A percentile compares a stretch with the other conserved stretches of the same genome.
Evolutionary conservation across 1,284 basidiomycete genomes (phyloP).

Genomic region (Ustilago bromivora): DNA sequence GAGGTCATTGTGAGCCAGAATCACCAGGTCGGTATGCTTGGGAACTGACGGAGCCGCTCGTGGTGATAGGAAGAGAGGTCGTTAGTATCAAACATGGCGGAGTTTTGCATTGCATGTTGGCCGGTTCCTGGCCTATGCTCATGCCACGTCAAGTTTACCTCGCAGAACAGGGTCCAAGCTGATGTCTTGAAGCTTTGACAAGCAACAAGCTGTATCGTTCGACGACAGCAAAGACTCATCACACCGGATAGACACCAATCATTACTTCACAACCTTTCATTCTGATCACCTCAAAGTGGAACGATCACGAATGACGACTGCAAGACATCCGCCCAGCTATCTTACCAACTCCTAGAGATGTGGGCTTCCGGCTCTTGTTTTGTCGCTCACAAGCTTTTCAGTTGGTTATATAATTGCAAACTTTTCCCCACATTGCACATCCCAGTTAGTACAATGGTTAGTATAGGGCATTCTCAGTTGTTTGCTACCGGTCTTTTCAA

Average conservation of each 20-base stretch:
- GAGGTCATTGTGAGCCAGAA: neutral
- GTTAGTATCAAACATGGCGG: neutral
- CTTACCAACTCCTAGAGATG: no score
- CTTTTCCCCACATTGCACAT: neutral
- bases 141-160: constrained; percentile 6
- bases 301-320: no score
- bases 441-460: constrained; percentile 51
- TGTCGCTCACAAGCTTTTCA: no score
- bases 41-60: neutral
- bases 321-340: no score
- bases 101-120: neutral
- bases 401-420: no score
- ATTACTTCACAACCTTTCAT: no score
- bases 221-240: no score
- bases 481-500: neutral
- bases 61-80: neutral
- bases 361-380: no score
- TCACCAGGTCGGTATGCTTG: neutral
- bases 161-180: constrained; percentile 11
- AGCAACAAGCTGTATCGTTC: neutral
- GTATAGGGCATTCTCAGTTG: constrained; percentile 45
- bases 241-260: no score
- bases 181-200: neutral
- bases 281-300: no score
- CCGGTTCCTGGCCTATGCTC: constrained; percentile 1